phyloP scores from a whole-genome alignment of 805 yeast genomes.

The Cyberlindnera maritima region DNA sequence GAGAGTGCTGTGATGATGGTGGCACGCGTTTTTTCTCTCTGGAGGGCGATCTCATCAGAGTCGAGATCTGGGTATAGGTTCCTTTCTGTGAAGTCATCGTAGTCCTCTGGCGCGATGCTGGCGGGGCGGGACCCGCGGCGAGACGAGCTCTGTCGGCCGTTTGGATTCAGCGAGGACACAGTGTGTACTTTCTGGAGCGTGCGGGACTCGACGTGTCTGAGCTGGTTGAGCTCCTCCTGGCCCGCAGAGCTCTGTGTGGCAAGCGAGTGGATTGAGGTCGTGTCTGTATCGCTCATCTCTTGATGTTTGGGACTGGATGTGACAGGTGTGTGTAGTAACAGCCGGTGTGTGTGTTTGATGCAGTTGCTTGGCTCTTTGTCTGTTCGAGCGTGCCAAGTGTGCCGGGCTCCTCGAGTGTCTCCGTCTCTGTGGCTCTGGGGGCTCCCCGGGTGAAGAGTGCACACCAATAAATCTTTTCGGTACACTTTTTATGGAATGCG shows the following conservation, averaged over 20 bases:
- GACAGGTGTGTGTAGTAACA: no score
- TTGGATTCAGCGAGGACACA: constrained; percentile 15
- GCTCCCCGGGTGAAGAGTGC: no score
- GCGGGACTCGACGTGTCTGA: background rate
- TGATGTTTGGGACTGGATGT: no score
- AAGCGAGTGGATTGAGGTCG: background rate
- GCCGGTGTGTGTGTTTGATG: no score
- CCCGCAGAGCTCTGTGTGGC: background rate
- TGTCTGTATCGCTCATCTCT: background rate
- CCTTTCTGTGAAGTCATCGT: constrained; percentile 20
- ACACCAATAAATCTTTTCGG: no score
- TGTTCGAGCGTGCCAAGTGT: no score
- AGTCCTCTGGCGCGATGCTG: constrained; percentile 8
- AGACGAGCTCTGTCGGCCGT: background rate
- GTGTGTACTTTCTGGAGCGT: constrained; percentile 3
- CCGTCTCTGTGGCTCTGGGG: no score
- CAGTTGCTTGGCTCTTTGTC: no score
- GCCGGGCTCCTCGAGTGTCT: no score
- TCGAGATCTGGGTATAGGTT: constrained; percentile 39
- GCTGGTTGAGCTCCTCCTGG: background rate
- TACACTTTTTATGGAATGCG: no score
- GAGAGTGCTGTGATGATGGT: constrained; percentile 39
- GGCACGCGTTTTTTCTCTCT: constrained; percentile 42
- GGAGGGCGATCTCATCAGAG: constrained; percentile 36
- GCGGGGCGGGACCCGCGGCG: constrained; percentile 7